Evolutionary conservation across 306 rosid genomes (phyloP), one percentile per base, ranked within the genome.

Genomic region (Erythrophleum fordii): DNA sequence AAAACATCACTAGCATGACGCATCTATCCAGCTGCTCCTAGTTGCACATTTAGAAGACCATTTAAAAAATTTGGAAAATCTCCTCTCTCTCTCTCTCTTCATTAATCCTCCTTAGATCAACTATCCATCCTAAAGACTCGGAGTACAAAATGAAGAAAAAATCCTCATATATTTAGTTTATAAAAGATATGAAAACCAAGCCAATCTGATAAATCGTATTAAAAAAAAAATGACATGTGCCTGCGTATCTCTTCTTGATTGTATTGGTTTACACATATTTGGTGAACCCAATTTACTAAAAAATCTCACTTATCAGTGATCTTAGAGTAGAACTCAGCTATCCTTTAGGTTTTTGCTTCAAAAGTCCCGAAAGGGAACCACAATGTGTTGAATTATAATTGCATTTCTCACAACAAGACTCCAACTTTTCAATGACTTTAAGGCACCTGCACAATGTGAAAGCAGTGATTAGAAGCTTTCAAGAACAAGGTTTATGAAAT

Each of bases 371-470:
- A 80, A 95, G 92, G 35, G 97, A 95, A 87, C 89, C 98, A 75
- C 97, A 95, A 83, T 95, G 99, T 16, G 96, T 93, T 51, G 98
- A 93, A 34, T 89, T 88, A 82, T 91, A 81, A 39, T 89, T 49
- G 52, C 94, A 87, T 78, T 86, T 92, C 87, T 90, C 88, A 76
- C 99, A 95, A 76, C 97, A 95, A 20, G 80, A 79, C 55, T 93
- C 94, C 70, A 93, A 88, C 85, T 86, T 71, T 73, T 91, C 89
- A 86, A 90, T 93, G 22, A 82, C 94, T 82, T 53, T 87, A 46
- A 79, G 75, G 83, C 98, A 95, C 91, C 97, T 95, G 80, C 46
- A 35, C 75, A 53, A 59, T 25, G 59, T 45, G 67, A 9, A 52
- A 44, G 72, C 56, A 34, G 65, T 49, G 51, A 61, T 75, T 29